These are phyloP conservation scores for Trypanosoma scelopori DNA, from an alignment of 208 protist genomes.

Conservation along the genomic window DNA sequence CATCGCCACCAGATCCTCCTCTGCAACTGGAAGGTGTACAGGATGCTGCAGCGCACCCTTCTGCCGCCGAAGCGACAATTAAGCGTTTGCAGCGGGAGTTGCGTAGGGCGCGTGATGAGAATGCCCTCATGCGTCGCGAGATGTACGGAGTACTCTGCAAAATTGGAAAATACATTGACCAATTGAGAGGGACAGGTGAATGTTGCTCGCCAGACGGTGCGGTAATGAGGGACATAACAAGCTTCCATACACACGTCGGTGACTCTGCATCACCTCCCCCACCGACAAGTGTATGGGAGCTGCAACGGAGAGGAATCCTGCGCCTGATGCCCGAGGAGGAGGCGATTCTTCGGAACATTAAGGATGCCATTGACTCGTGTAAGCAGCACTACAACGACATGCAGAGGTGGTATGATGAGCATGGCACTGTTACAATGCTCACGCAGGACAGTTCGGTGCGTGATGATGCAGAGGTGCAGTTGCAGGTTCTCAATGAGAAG, in stretches of 20 bases:
- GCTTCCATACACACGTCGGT: background rate
- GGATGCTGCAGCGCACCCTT: background rate
- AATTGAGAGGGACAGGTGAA: conserved; percentile 1
- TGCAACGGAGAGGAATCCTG: background rate
- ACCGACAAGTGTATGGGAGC: conserved; percentile 6
- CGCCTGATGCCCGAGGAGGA: background rate
- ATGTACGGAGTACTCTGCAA: conserved; percentile 6
- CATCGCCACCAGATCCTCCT: background rate
- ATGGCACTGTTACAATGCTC: background rate
- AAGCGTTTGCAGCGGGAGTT: conserved; percentile 1
- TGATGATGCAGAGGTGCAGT: background rate
- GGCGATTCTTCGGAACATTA: background rate
- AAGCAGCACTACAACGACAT: background rate
- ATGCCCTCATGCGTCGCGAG: conserved; percentile 4
- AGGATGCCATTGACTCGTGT: background rate
- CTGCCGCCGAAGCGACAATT: background rate
- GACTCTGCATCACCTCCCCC: background rate
- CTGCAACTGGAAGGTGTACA: background rate
- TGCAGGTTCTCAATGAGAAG: too few relatives aligned
- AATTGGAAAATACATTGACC: conserved; percentile 3
- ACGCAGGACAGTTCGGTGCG: background rate
- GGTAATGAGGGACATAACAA: background rate
- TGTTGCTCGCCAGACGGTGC: background rate
- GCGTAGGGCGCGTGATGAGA: conserved; percentile 1
- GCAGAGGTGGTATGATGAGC: background rate